These are phyloP conservation scores for Monosporascus sp. DNA, from an alignment of 2,329 filamentous ascomycete species.

Conservation along the genomic window DNA sequence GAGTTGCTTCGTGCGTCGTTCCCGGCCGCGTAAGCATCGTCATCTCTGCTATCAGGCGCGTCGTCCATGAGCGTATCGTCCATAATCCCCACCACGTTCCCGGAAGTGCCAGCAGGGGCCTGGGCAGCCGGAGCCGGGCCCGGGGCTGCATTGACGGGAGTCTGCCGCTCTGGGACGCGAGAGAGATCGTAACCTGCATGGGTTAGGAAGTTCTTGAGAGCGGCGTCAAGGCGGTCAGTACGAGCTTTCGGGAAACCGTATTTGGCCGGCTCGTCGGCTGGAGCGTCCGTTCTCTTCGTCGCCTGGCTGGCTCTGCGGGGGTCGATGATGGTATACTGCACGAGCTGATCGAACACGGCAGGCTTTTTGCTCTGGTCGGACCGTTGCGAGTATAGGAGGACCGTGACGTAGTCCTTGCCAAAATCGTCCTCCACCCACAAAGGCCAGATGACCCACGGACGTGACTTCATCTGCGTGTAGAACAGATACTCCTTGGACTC, in stretches of 20 bases:
- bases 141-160: too few relatives aligned
- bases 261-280: not conserved
- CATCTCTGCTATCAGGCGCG: too few relatives aligned
- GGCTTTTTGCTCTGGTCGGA: not conserved
- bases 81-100: too few relatives aligned
- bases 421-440: slow-evolving; percentile 23
- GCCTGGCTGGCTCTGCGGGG: slow-evolving; percentile 11
- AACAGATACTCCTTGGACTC: slow-evolving; percentile 3
- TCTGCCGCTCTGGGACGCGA: too few relatives aligned
- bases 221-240: slow-evolving; percentile 2
- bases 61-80: too few relatives aligned
- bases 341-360: slow-evolving; percentile 5
- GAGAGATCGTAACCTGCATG: slow-evolving; percentile 6
- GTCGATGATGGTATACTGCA: slow-evolving; percentile 16
- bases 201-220: slow-evolving; percentile 6
- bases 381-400: slow-evolving; percentile 10
- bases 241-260: slow-evolving; percentile 8
- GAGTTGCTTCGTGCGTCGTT: too few relatives aligned
- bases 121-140: not conserved
- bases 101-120: not conserved
- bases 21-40: too few relatives aligned
- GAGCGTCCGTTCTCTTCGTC: not conserved
- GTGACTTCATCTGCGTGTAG: slow-evolving; percentile 11
- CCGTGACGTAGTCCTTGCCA: slow-evolving; percentile 18
- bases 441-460: slow-evolving; percentile 20